Evolutionary conservation across 2,329 filamentous ascomycete genomes (phyloP), one percentile per base, ranked within the genome.

Genomic region (Apiospora hydei): DNA sequence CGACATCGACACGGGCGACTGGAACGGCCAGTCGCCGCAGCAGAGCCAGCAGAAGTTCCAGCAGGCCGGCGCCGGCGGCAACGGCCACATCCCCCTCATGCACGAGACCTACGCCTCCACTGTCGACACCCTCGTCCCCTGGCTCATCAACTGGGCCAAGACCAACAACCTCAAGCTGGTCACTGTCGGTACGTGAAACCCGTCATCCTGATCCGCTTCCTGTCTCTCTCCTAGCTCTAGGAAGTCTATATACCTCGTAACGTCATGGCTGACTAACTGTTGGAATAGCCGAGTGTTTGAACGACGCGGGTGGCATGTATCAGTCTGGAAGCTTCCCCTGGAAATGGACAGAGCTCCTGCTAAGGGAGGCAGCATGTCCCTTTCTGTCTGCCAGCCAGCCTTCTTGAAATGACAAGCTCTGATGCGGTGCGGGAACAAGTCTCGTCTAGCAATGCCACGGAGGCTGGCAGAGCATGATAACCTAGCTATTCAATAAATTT

Each of bases 1-100:
- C 77, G 87, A 91, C 74, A 82, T 91, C 68, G 89, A 92, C 77
- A 86, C 89, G 1, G 86, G 89, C 69, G 90, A 91, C 80, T 91
- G 90, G 84, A 86, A 90, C 77, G 85, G 88, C 69, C 81, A 85
- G 72, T 82, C 84, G 4, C 83, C 88, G 0, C 78, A 81, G 71
- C 85, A 87, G 79, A 86, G 88, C 76, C 83, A 90, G 82, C 81
- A 86, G 75, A 84, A 83, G 75, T 90, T 91, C 81, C 77, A 81
- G 73, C 77, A 79, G 51, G 84, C 83, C 3, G 84, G 84, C 18
- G 78, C 85, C 4, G 71, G 76, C 7, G 85, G 83, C 14, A 83
- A 83, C 44, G 84, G 85, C 18, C 89, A 89, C 78, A 87, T 92
- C 71, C 84, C 86, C 34, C 87, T 91, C 75, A 88, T 88, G 82